A percentile compares a stretch with the other conserved stretches of the same genome.
These are phyloP conservation scores for Malassezia sympodialis DNA, from an alignment of 1,284 basidiomycete genomes.

Conservation along the genomic window DNA sequence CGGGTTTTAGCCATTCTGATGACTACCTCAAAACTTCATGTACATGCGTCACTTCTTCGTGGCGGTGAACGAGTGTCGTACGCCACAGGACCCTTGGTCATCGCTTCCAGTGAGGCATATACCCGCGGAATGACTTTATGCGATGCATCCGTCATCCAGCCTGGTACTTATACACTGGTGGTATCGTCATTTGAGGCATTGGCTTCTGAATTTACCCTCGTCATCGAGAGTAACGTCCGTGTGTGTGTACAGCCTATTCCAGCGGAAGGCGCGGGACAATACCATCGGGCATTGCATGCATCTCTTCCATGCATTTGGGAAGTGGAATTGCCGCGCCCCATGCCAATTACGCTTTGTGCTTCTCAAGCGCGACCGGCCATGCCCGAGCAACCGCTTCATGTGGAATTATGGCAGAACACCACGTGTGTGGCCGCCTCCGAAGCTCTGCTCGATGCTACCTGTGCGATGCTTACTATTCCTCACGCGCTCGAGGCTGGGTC, in stretches of 20 bases:
- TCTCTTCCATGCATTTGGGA: not conserved
- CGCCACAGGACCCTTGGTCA: not conserved
- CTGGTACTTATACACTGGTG: slow-evolving; percentile 7
- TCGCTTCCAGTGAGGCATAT: slow-evolving; percentile 7
- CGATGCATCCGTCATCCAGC: slow-evolving; percentile 6
- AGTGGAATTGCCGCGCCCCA: not conserved
- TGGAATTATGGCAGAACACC: not conserved
- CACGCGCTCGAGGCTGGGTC: not conserved
- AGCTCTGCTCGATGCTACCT: not conserved
- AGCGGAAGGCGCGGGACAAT: slow-evolving; percentile 9
- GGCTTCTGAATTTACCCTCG: slow-evolving; percentile 2
- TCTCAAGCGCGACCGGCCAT: not conserved
- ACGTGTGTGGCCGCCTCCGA: not conserved
- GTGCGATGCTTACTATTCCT: not conserved
- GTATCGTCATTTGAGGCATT: not conserved
- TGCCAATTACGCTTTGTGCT: not conserved
- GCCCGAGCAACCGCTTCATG: not conserved
- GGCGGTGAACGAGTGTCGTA: slow-evolving; percentile 3
- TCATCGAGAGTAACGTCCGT: slow-evolving; percentile 3
- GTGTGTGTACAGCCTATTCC: not conserved
- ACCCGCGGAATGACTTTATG: slow-evolving; percentile 11
- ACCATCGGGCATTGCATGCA: slow-evolving; percentile 1
- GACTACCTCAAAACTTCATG: not conserved
- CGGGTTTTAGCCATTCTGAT: slow-evolving; percentile 1
- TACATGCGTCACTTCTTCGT: not conserved